Base-by-base conservation (phyloP, 495 filamentous ascomycete genomes). In the Neurospora discreta region DNA sequence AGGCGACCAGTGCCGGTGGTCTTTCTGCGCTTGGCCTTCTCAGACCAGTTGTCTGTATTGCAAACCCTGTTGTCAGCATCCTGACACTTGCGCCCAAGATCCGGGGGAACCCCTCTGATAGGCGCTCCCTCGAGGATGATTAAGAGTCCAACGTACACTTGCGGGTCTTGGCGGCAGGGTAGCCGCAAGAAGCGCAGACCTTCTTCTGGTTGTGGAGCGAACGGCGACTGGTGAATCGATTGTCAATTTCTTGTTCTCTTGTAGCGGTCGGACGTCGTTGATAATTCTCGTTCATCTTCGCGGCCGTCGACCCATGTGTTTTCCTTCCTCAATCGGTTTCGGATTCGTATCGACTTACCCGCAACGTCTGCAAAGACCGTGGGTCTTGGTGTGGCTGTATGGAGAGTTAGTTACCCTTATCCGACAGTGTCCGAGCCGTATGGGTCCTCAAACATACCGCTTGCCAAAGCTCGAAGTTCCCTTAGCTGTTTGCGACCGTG, bases 11-110 rank as follows among this genome's bases (percentile, higher is more conserved):
- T 92, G 77, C 95, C 95, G 79, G 93, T 95, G 79, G 94, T 97
- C 95, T 97, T 98, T 91, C 95, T 94, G 84, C 95, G 87, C 92
- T 97, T 98, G 78, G 94, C 96, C 89, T 99, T 99, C 90, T 97
- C 93, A 85, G 91, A 89, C 95, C 95, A 99, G 90, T 99, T 97
- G 89, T 90, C 95, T 99, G 73, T 72, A 43, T 69, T 72, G 33
- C 75, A 70, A 71, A 30, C 67, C 69, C 42, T 67, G 18, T 67
- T 70, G 72, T 76, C 74, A 75, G 70, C 75, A 72, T 72, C 60
- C 39, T 41, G 36, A 15, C 68, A 68, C 44, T 38, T 65, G 20
- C 58, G 33, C 26, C 7, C 26, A 0, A 68, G 69, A 33, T 58
- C 23, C 41, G 38, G 43, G 72, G 70, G n/a, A 33, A 4, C 16